Evolutionary conservation across 1,139 yeast genomes (phyloP), one percentile per base, ranked within the genome.

Genomic region (Suhomyces anneliseae): DNA sequence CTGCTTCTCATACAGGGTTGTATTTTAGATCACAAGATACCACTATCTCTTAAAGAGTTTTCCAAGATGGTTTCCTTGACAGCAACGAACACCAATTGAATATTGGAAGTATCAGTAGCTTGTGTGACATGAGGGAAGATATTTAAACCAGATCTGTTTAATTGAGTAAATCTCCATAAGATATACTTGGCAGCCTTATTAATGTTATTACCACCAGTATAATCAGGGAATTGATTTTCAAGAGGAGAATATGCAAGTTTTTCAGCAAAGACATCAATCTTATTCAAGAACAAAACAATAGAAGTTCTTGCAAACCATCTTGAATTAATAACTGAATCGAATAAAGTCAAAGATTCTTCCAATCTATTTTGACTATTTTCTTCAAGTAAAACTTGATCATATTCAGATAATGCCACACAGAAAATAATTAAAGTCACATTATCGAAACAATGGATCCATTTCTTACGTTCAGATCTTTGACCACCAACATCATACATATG

Each of bases 401-500:
- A 90, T 64, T 90, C 97, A 2, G 93, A 85, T 44, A 90, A 70
- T 0, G 97, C 92, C 19, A 90, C 96, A 66, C 97, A 90, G 64
- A 90, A 90, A 49, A 90, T 89, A 42, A 90, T 87, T 43, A 88
- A 74, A 0, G 97, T 87, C 33, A 90, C 97, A 58, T 90, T 90
- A 66, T 90, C 96, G 60, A 90, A 90, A 62, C 97, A 90, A 66
- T 90, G 95, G 55, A 90, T 90, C 97, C 97, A 90, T 65, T 90
- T 90, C 61, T 89, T 89, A 45, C 97, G 82, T 69, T 90, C 97
- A 1, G 93, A 84, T 57, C 97, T 74, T 68, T 90, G 97, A 1
- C 97, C 97, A 52, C 97, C 97, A 42, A 90, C 97, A 65, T 90
- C 97, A 62, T 79, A 90, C 78, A 90, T 82, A 65, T 89, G 96